These are phyloP conservation scores for Mitragyna speciosa DNA, from an alignment of 257 asterid genomes.

Conservation along the genomic window DNA sequence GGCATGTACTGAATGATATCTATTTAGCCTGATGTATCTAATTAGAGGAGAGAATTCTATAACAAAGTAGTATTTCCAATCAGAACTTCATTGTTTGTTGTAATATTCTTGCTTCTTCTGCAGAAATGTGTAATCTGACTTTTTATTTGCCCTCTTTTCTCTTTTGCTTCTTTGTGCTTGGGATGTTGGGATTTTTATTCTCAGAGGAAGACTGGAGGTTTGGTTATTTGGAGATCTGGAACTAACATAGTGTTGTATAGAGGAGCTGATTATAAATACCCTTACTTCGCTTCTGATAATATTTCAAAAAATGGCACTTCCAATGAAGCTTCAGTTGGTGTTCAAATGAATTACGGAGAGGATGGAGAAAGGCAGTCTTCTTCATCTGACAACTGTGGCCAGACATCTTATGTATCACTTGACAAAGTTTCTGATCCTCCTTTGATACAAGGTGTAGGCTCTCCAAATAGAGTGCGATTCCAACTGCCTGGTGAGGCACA, in stretches of 20 bases:
- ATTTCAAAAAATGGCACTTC: constrained; percentile 27
- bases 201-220: constrained; percentile 96
- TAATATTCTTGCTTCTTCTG: neutral
- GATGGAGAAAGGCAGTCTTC: constrained; percentile 20
- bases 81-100: neutral
- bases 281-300: constrained; percentile 59
- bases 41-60: neutral
- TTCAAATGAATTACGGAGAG: constrained; percentile 31
- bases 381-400: constrained; percentile 32
- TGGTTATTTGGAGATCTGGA: constrained; percentile 98
- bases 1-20: neutral
- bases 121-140: neutral
- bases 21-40: neutral
- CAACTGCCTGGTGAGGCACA: constrained; percentile 91
- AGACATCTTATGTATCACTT: constrained; percentile 32
- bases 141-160: neutral
- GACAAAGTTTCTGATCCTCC: constrained; percentile 38
- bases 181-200: constrained; percentile 23
- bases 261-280: constrained; percentile 85
- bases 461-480: constrained; percentile 78
- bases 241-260: constrained; percentile 77
- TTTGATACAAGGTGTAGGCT: constrained; percentile 79
- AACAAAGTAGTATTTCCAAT: neutral
- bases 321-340: constrained; percentile 44
- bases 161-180: neutral